Evolutionary conservation across 2,329 filamentous ascomycete species (phyloP), one percentile per base, ranked within the genome.

Genomic region (Arachnopeziza araneosa): DNA sequence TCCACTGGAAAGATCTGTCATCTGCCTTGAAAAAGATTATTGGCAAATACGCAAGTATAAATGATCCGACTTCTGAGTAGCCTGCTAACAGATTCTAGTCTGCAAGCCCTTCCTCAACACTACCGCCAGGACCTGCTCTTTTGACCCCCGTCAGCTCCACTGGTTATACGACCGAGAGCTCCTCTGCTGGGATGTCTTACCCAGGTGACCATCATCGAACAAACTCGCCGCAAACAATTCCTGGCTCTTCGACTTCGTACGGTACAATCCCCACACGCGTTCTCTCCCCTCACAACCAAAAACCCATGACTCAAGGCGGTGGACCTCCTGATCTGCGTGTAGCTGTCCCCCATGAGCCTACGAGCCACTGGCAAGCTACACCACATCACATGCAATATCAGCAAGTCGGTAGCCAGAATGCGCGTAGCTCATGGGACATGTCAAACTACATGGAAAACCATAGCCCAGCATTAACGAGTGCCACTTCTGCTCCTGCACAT

Each of bases 1-100:
- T 98, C 71, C 89, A 92, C 4, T 99, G 95, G 95, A 95, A 92
- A 75, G 91, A 95, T 62, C 81, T 99, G 52, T 84, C 85, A 54
- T 83, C 86, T 62, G 93, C 95, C 0, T 81, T 99, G 66, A 96
- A 96, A 82, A 99, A 99, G 80, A 98, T 99, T 71, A 96, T 99
- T 73, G 88, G 91, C 70, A 99, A 99, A 88, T 99, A 98, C 64
- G 71, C 72, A 66, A 66, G 69, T 67, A 54, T 30, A 4, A 14
- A 2, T 21, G 17, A 12, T n/a, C 14, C 49, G 24, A 30, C 44
- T 49, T 30, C 52, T 36, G 12, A 52, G 19, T 23, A n/a, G 59
- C 19, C 24, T 60, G 50, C 64, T 70, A 52, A 67, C 61, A 30
- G 55, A 36, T 24, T 48, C 10, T 55, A 73, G 71, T 73, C 71